A percentile compares a stretch with the other conserved stretches of the same genome.
Conservation (phyloP, 108 stramenopile species). For the Cylindrotheca closterium region DNA sequence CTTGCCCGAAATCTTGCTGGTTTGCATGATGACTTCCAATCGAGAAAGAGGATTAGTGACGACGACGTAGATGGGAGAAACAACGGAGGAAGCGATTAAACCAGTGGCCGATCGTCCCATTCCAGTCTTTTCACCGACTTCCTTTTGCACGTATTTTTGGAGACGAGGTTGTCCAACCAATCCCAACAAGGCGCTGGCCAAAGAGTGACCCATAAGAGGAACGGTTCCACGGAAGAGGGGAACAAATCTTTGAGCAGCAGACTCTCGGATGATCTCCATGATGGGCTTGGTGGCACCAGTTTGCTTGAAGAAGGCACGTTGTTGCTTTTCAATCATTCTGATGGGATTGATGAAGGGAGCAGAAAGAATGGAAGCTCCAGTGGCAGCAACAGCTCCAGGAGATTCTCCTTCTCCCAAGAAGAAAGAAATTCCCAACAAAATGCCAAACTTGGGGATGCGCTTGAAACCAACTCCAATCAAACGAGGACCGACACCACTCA, state of each 20-base stretch:
- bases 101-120: conserved; percentile 67
- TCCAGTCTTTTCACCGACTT: conserved; percentile 69
- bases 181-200: conserved; percentile 86
- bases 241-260: conserved; percentile 74
- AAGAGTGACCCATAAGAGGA: conserved; percentile 90
- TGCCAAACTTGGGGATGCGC: conserved; percentile 91
- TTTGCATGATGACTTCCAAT: conserved; percentile 95
- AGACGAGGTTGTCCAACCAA: conserved; percentile 89
- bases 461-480: conserved; percentile 92
- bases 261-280: conserved; percentile 79
- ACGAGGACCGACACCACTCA: conserved; percentile 83
- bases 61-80: conserved; percentile 88
- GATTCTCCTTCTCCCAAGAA: conserved; percentile 82
- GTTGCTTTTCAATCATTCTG: conserved; percentile 95
- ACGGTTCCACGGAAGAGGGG: conserved; percentile 91
- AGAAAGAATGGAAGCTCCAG: conserved; percentile 78
- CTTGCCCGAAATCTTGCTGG: conserved; percentile 85
- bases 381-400: conserved; percentile 74
- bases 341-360: conserved; percentile 94
- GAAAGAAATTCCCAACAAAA: conserved; percentile 85
- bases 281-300: conserved; percentile 86
- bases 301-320: conserved; percentile 86
- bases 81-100: conserved; percentile 77
- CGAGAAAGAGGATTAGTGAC: conserved; percentile 89
- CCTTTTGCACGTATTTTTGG: conserved; percentile 88